Conservation (phyloP, 2,329 filamentous ascomycete species). For the Madurella mycetomatis region DNA sequence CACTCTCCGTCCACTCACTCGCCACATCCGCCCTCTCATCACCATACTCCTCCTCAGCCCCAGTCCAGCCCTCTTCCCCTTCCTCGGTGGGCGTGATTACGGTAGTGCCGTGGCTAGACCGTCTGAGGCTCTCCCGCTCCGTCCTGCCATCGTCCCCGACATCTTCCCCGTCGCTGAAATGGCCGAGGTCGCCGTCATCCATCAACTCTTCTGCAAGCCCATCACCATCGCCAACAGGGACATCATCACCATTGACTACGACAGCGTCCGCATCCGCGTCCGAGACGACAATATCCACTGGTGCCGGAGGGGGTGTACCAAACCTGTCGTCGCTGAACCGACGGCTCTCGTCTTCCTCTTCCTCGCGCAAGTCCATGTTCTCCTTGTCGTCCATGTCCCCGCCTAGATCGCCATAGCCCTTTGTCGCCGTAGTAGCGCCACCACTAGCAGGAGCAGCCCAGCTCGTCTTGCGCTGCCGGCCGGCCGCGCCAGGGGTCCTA, state of each 20-base stretch:
- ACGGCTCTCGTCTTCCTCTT: constrained; percentile 46
- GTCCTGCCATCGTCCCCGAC: constrained; percentile 38
- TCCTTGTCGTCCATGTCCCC: constrained; percentile 58
- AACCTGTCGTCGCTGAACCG: neutral
- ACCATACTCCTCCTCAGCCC: constrained; percentile 31
- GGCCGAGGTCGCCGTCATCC: constrained; percentile 9
- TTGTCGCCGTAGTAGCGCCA: constrained; percentile 30
- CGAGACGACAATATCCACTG: constrained; percentile 10
- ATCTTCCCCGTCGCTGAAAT: constrained; percentile 12
- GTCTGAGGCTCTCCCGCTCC: constrained; percentile 48
- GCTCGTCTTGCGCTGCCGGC: constrained; percentile 60
- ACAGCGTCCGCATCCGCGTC: neutral
- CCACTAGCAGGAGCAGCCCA: constrained; percentile 51
- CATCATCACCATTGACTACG: neutral
- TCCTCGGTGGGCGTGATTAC: constrained; percentile 36
- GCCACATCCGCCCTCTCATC: constrained; percentile 34
- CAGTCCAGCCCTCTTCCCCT: constrained; percentile 15
- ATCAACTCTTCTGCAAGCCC: constrained; percentile 8
- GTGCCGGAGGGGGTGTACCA: neutral
- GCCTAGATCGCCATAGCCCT: constrained; percentile 50
- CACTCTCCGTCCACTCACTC: constrained; percentile 49
- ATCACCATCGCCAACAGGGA: constrained; percentile 7
- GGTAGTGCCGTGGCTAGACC: constrained; percentile 46
- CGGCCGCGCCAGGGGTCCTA: constrained; percentile 51
- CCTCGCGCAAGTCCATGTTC: constrained; percentile 48